Conservation (phyloP, 2,329 filamentous ascomycete species). For the Fusarium dlaminii region DNA sequence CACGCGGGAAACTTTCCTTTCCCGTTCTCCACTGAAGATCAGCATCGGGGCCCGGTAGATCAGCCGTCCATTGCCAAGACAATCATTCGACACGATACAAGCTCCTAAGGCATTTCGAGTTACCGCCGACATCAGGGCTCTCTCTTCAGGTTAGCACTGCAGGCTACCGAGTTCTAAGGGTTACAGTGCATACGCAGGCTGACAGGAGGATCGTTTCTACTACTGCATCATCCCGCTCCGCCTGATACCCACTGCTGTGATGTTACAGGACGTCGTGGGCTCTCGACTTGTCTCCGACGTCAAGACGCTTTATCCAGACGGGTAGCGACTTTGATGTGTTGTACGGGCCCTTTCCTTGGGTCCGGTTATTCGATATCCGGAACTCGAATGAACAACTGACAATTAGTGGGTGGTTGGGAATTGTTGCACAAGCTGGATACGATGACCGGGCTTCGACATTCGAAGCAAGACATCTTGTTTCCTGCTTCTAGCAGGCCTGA, state of each 20-base stretch:
- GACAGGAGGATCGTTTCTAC: conserved; percentile 19
- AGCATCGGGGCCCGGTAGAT: neutral
- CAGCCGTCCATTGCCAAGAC: conserved; percentile 5
- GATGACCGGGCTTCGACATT: conserved; percentile 4
- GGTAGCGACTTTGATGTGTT: conserved; percentile 8
- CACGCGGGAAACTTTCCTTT: conserved; percentile 13
- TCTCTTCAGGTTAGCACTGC: conserved; percentile 14
- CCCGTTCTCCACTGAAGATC: conserved; percentile 11
- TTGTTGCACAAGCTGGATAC: conserved; percentile 28
- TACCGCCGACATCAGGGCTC: conserved; percentile 14
- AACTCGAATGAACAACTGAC: neutral
- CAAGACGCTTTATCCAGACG: neutral
- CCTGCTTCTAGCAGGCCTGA: conserved; percentile 12
- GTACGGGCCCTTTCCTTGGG: conserved; percentile 1
- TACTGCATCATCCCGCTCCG: conserved; percentile 23
- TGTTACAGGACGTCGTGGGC: conserved; percentile 1
- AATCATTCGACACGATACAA: neutral
- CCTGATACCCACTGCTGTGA: conserved; percentile 3
- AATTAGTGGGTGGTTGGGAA: neutral
- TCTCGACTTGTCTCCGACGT: neutral
- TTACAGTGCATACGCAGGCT: conserved; percentile 4
- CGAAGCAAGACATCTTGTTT: conserved; percentile 10
- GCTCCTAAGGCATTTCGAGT: neutral
- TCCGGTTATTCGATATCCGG: neutral
- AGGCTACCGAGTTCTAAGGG: conserved; percentile 11